Conservation (phyloP, 169 alveolate species). For the Eimeria sp. region DNA sequence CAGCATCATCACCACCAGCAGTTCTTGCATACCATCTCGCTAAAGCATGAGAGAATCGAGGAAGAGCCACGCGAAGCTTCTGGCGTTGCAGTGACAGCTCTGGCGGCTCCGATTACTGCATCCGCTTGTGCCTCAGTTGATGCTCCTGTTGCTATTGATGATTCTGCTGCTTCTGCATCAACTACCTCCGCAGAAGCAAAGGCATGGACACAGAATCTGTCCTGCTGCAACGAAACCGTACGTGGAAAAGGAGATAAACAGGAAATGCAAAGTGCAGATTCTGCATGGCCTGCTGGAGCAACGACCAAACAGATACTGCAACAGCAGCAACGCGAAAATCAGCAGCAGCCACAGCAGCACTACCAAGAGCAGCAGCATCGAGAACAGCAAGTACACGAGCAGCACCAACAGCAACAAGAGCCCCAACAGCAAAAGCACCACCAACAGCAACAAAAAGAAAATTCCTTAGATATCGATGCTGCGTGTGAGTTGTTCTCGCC, state of each 20-base stretch:
- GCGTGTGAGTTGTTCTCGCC: not conserved
- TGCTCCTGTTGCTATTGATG: not conserved
- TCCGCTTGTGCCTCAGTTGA: not conserved
- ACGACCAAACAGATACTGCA: not conserved
- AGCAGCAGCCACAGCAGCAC: not conserved
- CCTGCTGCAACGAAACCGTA: not conserved
- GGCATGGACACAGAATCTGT: not conserved
- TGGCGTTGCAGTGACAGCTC: not conserved
- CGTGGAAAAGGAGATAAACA: not conserved
- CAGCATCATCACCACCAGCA: constrained; percentile 7
- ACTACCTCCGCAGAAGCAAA: not conserved
- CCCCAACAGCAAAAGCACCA: constrained; percentile 27
- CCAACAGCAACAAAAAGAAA: not conserved
- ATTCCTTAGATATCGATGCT: not conserved
- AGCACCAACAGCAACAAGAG: not conserved
- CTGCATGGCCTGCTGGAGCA: not conserved
- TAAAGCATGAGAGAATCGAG: not conserved
- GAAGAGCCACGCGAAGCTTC: not conserved
- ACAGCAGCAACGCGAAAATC: not conserved
- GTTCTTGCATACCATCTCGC: not conserved
- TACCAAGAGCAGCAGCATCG: not conserved
- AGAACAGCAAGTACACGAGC: not conserved
- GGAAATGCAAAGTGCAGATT: not conserved
- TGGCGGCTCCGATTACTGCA: not conserved
- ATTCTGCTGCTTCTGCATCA: not conserved